Base-by-base conservation (phyloP, 2,329 filamentous ascomycete species). In the Diatrype stigma region DNA sequence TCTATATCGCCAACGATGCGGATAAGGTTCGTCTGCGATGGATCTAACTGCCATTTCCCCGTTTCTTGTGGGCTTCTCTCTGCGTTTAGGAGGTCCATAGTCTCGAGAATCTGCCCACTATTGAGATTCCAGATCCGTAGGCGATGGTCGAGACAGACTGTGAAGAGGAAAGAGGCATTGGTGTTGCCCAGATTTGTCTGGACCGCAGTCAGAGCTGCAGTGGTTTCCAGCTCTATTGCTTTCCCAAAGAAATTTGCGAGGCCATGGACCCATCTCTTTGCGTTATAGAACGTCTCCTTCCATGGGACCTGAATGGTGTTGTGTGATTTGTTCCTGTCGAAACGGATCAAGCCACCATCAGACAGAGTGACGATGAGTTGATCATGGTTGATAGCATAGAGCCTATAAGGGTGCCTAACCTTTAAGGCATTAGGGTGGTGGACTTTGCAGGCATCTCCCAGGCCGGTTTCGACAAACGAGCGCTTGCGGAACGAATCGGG, bases 121-220 rank as follows among this genome's bases (percentile, higher is more conserved):
- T 82, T 76, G 30, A 93, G 76, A 63, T 96, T 94, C 93, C 94
- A 97, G 37, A 94, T 85, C 62, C 91, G 86, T 65, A 99, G 73
- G 11, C 85, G 86, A 66, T 99, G 92, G 60, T 99, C 92, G 53
- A 99, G 75, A 56, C 89, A 94, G 46, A 96, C 83, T 0, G 92
- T 92, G 61, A 96, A 89, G 2, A 81, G 74, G 57, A 82, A 85
- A 1, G 76, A 70, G 6, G 70, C 70, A 46, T 74, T 68, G 8
- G 78, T 71, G 19, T 79, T 66, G 3, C 78, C 79, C 53, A 82
- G 68, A 26, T 72, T 68, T 11, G 78, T 76, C 47, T 80, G 67
- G 66, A 82, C 69, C 56, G 82, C 79, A 4, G 87, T 85, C 1
- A 84, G 84, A 3, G 86, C 84, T 2, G 87, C 79, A 51, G 81